phyloP scores from a whole-genome alignment of 1,284 basidiomycete species.

The Cryptococcus hybrid region DNA sequence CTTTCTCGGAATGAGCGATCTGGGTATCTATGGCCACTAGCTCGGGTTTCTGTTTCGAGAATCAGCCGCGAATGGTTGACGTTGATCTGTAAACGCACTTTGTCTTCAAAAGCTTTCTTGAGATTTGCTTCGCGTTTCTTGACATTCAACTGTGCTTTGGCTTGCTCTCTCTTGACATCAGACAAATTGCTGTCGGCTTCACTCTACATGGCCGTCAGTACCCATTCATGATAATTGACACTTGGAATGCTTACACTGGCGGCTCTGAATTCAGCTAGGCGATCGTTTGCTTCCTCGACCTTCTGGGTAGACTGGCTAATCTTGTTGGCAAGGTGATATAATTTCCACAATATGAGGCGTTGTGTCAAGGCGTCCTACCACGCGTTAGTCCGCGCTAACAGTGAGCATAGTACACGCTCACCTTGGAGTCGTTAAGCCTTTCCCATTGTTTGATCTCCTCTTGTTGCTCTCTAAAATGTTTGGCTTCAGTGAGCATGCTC shows the following conservation, averaged over 20 bases:
- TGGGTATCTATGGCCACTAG: conserved; percentile 79
- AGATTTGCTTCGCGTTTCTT: conserved; percentile 72
- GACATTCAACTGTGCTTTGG: conserved; percentile 68
- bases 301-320: conserved; percentile 68
- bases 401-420: conserved; percentile 40
- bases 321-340: conserved; percentile 84
- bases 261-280: conserved; percentile 63
- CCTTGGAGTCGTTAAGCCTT: conserved; percentile 67
- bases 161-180: conserved; percentile 69
- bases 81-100: conserved; percentile 54
- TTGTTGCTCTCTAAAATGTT: conserved; percentile 97
- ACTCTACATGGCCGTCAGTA: background rate
- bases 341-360: conserved; percentile 78
- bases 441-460: conserved; percentile 89
- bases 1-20: conserved; percentile 78
- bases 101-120: conserved; percentile 77
- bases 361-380: conserved; percentile 74
- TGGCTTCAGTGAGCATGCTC: conserved; percentile 91
- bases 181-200: background rate
- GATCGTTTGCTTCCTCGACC: conserved; percentile 69
- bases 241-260: conserved; percentile 56
- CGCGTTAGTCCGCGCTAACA: too few relatives aligned
- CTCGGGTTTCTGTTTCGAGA: conserved; percentile 64
- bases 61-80: background rate
- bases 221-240: background rate